Evolutionary conservation across 2,329 filamentous ascomycete species (phyloP).

Genomic region (Neopestalotiopsis sp.): DNA sequence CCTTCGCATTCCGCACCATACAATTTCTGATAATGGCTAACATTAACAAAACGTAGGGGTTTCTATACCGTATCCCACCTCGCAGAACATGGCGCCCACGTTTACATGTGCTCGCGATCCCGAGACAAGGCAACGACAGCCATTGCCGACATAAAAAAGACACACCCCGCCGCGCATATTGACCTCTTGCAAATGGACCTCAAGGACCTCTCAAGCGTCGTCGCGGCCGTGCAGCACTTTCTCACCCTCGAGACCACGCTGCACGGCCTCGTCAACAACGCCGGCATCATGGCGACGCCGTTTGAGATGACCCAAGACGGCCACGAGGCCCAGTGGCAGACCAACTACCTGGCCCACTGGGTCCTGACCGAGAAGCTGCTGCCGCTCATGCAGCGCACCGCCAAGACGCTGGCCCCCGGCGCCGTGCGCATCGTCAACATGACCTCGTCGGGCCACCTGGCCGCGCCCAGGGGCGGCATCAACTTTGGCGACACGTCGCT

Average conservation of each 20-base stretch:
- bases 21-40: too few relatives aligned
- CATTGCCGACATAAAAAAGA: constrained; percentile 39
- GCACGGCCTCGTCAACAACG: constrained; percentile 41
- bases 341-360: constrained; percentile 51
- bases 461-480: constrained; percentile 33
- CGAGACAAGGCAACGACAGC: constrained; percentile 37
- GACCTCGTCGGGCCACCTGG: constrained; percentile 34
- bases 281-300: constrained; percentile 38
- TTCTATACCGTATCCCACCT: constrained; percentile 42
- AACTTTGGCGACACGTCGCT: constrained; percentile 29
- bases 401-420: constrained; percentile 28
- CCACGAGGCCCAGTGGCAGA: constrained; percentile 46
- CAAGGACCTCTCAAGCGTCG: constrained; percentile 40
- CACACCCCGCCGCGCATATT: constrained; percentile 37
- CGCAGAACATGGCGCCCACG: constrained; percentile 43
- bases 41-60: too few relatives aligned
- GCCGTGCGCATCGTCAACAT: constrained; percentile 36
- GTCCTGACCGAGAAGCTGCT: constrained; percentile 44
- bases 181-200: constrained; percentile 43
- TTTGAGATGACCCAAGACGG: constrained; percentile 41
- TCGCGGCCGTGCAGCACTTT: constrained; percentile 39
- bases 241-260: constrained; percentile 34
- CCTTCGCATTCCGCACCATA: constrained; percentile 19
- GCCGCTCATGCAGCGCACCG: constrained; percentile 40
- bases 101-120: constrained; percentile 48